phyloP scores from a whole-genome alignment of 2,329 filamentous ascomycete genomes.

The Penicillium sp. region DNA sequence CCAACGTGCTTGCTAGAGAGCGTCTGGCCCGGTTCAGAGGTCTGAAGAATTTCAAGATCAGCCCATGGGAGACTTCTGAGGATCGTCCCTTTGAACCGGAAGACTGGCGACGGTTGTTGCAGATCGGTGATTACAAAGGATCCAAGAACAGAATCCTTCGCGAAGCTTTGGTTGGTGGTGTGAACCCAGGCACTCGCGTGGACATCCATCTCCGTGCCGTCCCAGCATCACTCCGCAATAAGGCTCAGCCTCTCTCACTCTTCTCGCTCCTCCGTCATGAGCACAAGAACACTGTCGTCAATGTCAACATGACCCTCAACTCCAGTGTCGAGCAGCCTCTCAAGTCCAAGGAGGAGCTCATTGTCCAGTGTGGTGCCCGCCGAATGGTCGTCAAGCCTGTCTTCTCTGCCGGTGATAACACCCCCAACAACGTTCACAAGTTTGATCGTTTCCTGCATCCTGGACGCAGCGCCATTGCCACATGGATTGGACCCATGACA shows the following conservation, averaged over 20 bases:
- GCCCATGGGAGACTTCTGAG: conserved; percentile 83
- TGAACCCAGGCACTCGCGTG: conserved; percentile 78
- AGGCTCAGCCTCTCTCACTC: conserved; percentile 62
- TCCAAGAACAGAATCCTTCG: conserved; percentile 72
- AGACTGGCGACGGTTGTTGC: conserved; percentile 81
- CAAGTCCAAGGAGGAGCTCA: conserved; percentile 86
- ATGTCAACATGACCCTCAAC: conserved; percentile 83
- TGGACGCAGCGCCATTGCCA: conserved; percentile 81
- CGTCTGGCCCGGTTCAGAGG: conserved; percentile 83
- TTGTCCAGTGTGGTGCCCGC: conserved; percentile 86
- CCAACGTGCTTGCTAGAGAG: conserved; percentile 80
- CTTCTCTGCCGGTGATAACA: conserved; percentile 84
- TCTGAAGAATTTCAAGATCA: conserved; percentile 84
- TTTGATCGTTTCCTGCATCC: conserved; percentile 90
- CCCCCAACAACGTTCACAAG: conserved; percentile 96
- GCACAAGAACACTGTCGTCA: conserved; percentile 86
- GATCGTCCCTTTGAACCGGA: conserved; percentile 83
- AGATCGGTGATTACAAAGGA: conserved; percentile 84
- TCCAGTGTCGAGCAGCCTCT: conserved; percentile 72
- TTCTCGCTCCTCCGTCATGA: conserved; percentile 91
- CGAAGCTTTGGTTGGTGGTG: conserved; percentile 85
- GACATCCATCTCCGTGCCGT: conserved; percentile 68
- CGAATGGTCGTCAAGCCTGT: conserved; percentile 84
- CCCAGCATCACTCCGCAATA: conserved; percentile 53
- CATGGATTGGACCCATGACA: conserved; percentile 83